Evolutionary conservation across 306 rosid genomes (phyloP).

Genomic region (Ammopiptanthus mongolicus): DNA sequence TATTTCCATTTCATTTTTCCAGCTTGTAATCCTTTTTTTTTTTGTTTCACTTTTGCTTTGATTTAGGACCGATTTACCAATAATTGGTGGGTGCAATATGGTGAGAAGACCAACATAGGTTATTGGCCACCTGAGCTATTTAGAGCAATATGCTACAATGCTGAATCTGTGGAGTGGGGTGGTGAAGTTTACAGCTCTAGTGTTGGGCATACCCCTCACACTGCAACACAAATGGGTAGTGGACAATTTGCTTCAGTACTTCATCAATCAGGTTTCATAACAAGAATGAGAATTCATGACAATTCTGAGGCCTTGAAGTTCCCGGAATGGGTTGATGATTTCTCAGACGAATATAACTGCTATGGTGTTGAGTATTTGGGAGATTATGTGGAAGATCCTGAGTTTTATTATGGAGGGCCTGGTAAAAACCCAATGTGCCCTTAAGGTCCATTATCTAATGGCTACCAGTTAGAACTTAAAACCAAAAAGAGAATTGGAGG

Average conservation of each 20-base stretch:
- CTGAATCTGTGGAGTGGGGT: conserved; percentile 65
- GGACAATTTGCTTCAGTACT: conserved; percentile 28
- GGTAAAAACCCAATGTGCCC: conserved; percentile 51
- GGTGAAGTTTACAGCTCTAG: conserved; percentile 67
- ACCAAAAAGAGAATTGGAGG: not conserved
- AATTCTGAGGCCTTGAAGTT: conserved; percentile 38
- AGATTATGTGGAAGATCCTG: conserved; percentile 57
- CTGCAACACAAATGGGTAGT: conserved; percentile 55
- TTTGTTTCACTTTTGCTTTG: not conserved
- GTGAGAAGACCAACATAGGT: conserved; percentile 42
- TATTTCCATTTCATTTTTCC: too few relatives aligned
- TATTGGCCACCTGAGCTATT: conserved; percentile 68
- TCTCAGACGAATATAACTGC: conserved; percentile 47
- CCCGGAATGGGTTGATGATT: conserved; percentile 32
- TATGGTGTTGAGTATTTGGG: conserved; percentile 18
- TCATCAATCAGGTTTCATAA: conserved; percentile 11
- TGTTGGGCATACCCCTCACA: conserved; percentile 45
- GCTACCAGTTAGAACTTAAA: not conserved
- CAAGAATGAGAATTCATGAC: conserved; percentile 57
- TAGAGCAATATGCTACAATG: conserved; percentile 16
- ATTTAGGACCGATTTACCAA: conserved; percentile 45
- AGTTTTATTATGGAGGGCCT: conserved; percentile 65
- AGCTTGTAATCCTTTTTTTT: not conserved
- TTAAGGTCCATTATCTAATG: not conserved
- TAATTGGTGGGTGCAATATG: conserved; percentile 73